Evolutionary conservation across 2,329 filamentous ascomycete species (phyloP).

Genomic region (Pleomassaria siparia): DNA sequence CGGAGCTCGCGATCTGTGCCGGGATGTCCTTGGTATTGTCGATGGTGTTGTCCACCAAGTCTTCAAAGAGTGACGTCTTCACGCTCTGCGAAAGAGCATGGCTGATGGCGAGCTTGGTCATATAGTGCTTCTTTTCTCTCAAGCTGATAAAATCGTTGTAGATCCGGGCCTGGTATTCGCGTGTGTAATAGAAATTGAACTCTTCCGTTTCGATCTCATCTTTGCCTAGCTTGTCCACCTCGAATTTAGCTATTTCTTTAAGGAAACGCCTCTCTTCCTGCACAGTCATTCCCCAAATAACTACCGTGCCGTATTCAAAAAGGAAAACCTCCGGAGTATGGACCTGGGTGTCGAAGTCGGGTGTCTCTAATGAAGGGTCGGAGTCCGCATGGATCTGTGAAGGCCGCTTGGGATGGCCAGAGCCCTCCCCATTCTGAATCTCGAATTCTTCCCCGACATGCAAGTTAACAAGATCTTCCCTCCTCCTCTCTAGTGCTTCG

Average conservation of each 20-base stretch:
- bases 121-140: slow-evolving; percentile 92
- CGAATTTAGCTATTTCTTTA: slow-evolving; percentile 92
- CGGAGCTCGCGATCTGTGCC: slow-evolving; percentile 86
- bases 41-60: slow-evolving; percentile 90
- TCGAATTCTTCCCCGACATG: slow-evolving; percentile 44
- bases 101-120: slow-evolving; percentile 96
- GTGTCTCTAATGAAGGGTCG: slow-evolving; percentile 45
- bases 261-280: slow-evolving; percentile 86
- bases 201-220: slow-evolving; percentile 94
- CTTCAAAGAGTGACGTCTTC: slow-evolving; percentile 97
- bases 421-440: slow-evolving; percentile 28
- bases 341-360: slow-evolving; percentile 82
- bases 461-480: slow-evolving; percentile 66
- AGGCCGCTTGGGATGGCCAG: slow-evolving; percentile 25
- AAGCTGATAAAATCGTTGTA: slow-evolving; percentile 99
- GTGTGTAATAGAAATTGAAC: slow-evolving; percentile 99
- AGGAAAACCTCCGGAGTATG: slow-evolving; percentile 94
- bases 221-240: slow-evolving; percentile 81
- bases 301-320: slow-evolving; percentile 96
- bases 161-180: slow-evolving; percentile 95
- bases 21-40: slow-evolving; percentile 92
- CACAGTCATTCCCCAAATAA: slow-evolving; percentile 98
- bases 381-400: slow-evolving; percentile 28
- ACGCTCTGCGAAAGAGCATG: slow-evolving; percentile 95
- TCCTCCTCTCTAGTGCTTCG: slow-evolving; percentile 58